Percentiles rank a stretch among this genome's conserved stretches.
Evolutionary conservation across 352 stramenopile species (phyloP).

Genomic region (Globisporangium radiosum): DNA sequence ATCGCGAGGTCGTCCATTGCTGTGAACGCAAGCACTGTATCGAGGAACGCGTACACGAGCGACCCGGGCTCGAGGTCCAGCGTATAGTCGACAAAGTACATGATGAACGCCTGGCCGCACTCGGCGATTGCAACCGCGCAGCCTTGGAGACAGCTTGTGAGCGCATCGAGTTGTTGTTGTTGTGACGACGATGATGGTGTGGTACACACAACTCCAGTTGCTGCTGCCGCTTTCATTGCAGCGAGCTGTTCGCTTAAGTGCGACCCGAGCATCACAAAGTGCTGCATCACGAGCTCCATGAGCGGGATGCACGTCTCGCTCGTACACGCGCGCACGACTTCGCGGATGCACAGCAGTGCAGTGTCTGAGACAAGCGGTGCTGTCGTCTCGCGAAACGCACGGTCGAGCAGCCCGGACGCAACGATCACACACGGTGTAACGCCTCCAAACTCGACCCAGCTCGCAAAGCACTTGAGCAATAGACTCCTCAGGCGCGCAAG

Average conservation of each 20-base stretch:
- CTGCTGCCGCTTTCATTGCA: conserved; percentile 17
- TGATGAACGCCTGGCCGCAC: conserved; percentile 71
- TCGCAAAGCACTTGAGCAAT: conserved; percentile 57
- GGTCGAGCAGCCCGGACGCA: conserved; percentile 51
- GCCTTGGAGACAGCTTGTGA: conserved; percentile 25
- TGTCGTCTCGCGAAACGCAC: conserved; percentile 52
- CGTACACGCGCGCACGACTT: conserved; percentile 56
- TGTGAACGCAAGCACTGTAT: conserved; percentile 65
- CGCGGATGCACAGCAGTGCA: conserved; percentile 55
- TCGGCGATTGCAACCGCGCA: conserved; percentile 58
- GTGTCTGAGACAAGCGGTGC: conserved; percentile 28
- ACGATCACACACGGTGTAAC: conserved; percentile 46
- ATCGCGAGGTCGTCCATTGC: conserved; percentile 51
- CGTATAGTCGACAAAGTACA: conserved; percentile 76
- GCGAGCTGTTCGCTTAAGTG: conserved; percentile 33
- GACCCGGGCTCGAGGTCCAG: conserved; percentile 47
- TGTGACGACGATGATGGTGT: too few species aligned
- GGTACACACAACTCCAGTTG: too few species aligned
- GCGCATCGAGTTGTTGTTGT: too few species aligned
- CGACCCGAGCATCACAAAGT: conserved; percentile 70
- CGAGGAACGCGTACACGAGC: conserved; percentile 73
- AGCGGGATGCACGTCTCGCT: conserved; percentile 54
- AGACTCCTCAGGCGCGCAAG: conserved; percentile 39
- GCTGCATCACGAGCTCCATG: conserved; percentile 73
- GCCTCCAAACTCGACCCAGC: conserved; percentile 69